These are phyloP conservation scores for Tylopilus plumbeoviolaceoides DNA, from an alignment of 768 basidiomycete genomes.

Conservation along the genomic window DNA sequence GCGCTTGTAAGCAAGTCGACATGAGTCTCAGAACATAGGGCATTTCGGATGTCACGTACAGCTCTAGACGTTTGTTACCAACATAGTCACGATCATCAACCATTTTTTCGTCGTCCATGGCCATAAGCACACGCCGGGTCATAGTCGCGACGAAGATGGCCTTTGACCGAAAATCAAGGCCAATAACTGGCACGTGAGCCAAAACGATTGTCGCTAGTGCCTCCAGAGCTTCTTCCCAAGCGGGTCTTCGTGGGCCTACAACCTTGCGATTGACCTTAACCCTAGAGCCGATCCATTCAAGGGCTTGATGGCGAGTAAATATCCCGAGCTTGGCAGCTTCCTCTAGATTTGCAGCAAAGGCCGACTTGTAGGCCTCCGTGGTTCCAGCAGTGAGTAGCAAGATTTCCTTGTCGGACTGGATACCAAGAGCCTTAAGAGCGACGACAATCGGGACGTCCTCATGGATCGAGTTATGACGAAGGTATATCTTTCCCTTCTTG, in stretches of 20 bases:
- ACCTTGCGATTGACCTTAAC: slow-evolving; percentile 85
- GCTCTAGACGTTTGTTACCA: slow-evolving; percentile 96
- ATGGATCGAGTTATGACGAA: slow-evolving; percentile 95
- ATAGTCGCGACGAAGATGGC: slow-evolving; percentile 97
- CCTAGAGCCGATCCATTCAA: slow-evolving; percentile 91
- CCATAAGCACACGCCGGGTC: slow-evolving; percentile 94
- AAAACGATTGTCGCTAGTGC: slow-evolving; percentile 97
- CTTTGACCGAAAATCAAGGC: slow-evolving; percentile 87
- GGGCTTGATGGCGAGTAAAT: slow-evolving; percentile 88
- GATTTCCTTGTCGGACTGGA: slow-evolving; percentile 97
- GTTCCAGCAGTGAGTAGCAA: slow-evolving; percentile 90
- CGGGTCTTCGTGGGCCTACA: slow-evolving; percentile 76
- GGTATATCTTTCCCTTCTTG: slow-evolving; percentile 91
- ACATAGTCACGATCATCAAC: slow-evolving; percentile 99
- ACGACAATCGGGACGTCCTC: slow-evolving; percentile 97
- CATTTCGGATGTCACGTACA: slow-evolving; percentile 52
- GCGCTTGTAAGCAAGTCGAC: slow-evolving; percentile 55
- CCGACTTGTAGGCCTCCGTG: slow-evolving; percentile 79
- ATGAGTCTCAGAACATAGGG: slow-evolving; percentile 9
- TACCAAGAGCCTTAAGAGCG: slow-evolving; percentile 93
- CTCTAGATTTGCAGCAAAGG: slow-evolving; percentile 90
- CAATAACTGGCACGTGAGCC: slow-evolving; percentile 89
- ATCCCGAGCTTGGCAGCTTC: slow-evolving; percentile 90
- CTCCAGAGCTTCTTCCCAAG: slow-evolving; percentile 93
- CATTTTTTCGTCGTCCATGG: slow-evolving; percentile 94